Conservation (phyloP, 495 filamentous ascomycete species). For the Peziza echinospora region DNA sequence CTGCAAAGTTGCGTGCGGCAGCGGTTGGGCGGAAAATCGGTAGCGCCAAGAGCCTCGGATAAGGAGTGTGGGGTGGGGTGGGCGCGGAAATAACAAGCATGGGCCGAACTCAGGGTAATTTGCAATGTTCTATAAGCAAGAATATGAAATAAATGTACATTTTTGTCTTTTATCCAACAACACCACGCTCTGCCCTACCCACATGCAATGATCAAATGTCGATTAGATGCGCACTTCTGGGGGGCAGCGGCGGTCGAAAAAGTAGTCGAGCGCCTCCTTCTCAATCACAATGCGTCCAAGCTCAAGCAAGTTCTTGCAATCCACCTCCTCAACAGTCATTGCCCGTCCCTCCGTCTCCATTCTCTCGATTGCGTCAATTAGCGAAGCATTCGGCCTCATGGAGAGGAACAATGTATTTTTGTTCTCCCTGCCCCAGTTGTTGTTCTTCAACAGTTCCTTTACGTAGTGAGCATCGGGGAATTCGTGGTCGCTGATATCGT, state of each 20-base stretch:
- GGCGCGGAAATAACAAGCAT: no score
- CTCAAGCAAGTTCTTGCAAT: constrained; percentile 84
- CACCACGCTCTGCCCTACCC: no score
- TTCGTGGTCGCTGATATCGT: constrained; percentile 44
- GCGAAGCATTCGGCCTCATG: constrained; percentile 27
- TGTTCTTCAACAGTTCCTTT: constrained; percentile 39
- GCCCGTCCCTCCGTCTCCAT: constrained; percentile 39
- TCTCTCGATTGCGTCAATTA: constrained; percentile 36
- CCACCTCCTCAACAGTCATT: constrained; percentile 49
- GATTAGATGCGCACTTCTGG: not conserved
- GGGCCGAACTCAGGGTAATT: no score
- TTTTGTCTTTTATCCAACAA: no score
- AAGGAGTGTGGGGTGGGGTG: no score
- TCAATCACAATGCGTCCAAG: constrained; percentile 71
- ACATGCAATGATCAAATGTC: not conserved
- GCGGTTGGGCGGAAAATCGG: no score
- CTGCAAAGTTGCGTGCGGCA: no score
- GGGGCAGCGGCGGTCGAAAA: not conserved
- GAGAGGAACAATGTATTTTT: constrained; percentile 68
- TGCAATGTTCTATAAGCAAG: no score
- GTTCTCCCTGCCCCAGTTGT: constrained; percentile 46
- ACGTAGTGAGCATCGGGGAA: constrained; percentile 35
- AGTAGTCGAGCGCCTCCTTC: constrained; percentile 43
- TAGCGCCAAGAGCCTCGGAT: no score
- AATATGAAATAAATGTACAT: no score